Evolutionary conservation across 306 rosid species (phyloP), one percentile per base, ranked within the genome.

Genomic region (Trifolium pratense): DNA sequence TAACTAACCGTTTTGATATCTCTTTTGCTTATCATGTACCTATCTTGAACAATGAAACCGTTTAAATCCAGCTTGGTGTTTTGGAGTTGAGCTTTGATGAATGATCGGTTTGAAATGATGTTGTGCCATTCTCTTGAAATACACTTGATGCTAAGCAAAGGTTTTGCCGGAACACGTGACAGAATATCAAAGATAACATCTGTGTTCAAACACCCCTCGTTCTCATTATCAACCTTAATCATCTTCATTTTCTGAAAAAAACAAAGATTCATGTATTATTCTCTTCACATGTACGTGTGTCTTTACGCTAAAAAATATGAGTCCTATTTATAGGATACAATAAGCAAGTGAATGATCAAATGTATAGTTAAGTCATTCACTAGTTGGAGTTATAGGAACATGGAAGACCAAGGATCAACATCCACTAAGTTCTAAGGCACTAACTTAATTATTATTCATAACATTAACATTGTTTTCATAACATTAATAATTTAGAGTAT

Each of bases 31-130:
- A 55, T 67, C 23, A 1, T 74, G 20, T 73, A 84, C 58, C 75
- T 86, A 37, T 80, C 89, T 21, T 84, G 90, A 20, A 76, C 75
- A 68, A 89, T 75, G 80, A 89, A 87, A 17, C 96, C 92, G 0
- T 83, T 78, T 37, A 89, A 16, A 15, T 12, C 17, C 1, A 39
- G 63, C 11, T 71, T 17, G 6, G 40, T 68, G 63, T 62, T 78
- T 37, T 55, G 60, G 4, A 84, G 37, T 0, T 89, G 96, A 29
- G 85, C 69, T 58, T 80, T 80, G 37, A 76, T 60, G 53, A 89
- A 89, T 39, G 77, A 74, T 9, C 66, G 78, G 58, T 49, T 84
- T 7, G 79, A 85, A 55, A 85, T 87, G 5, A 85, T 42, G 29
- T 1, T 0, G 7, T 15, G 20, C 96, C 96, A 87, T 16, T 43